phyloP scores from a whole-genome alignment of 495 filamentous ascomycete genomes.

The Aspergillus panamensis region DNA sequence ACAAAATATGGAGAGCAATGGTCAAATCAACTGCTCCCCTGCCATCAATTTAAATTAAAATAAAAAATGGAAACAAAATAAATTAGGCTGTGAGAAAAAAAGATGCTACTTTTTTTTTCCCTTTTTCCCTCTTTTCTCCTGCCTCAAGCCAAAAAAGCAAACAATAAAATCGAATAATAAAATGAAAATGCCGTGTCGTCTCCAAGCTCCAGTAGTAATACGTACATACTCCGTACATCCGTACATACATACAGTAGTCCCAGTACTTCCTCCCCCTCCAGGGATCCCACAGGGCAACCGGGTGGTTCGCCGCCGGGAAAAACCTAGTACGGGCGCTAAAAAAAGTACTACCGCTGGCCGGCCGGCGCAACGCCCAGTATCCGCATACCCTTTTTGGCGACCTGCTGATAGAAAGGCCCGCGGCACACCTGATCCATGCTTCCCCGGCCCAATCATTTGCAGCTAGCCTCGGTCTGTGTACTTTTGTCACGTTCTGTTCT shows the following conservation, averaged over 20 bases:
- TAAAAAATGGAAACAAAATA: constrained; percentile 5
- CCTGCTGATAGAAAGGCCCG: constrained; percentile 30
- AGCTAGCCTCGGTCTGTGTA: constrained; percentile 22
- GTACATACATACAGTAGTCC: constrained; percentile 5
- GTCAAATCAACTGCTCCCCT: not conserved
- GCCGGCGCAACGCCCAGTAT: constrained; percentile 19
- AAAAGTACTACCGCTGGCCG: constrained; percentile 23
- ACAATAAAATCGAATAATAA: too few relatives aligned
- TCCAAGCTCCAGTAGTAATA: not conserved
- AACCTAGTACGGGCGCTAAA: constrained; percentile 18
- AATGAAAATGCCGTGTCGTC: not conserved
- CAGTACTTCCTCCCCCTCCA: constrained; percentile 11
- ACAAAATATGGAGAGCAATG: not conserved
- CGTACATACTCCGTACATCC: constrained; percentile 6
- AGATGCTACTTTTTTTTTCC: not conserved
- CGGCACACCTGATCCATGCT: constrained; percentile 36
- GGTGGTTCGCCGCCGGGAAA: constrained; percentile 23
- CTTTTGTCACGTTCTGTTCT: constrained; percentile 26
- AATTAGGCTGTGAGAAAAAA: constrained; percentile 4
- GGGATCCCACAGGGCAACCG: constrained; percentile 24
- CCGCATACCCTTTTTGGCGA: constrained; percentile 43
- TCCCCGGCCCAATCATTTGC: constrained; percentile 42
- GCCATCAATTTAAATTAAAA: not conserved
- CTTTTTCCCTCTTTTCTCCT: not conserved
- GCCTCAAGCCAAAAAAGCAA: constrained; percentile 9